phyloP scores from a whole-genome alignment of 192 early-diverging fungal species.

The Coemansia aciculifera region DNA sequence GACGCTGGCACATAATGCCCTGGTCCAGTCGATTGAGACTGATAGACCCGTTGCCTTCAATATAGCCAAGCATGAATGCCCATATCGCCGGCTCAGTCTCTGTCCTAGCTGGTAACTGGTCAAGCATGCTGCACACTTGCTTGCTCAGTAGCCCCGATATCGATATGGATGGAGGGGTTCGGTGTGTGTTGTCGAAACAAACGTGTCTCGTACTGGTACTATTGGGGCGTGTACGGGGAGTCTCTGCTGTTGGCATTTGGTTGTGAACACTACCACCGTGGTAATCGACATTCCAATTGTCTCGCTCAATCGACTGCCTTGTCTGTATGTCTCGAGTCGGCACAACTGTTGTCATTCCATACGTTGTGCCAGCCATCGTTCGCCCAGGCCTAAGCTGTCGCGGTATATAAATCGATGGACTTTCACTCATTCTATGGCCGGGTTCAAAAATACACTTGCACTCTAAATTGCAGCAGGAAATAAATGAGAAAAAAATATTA shows the following conservation, averaged over 20 bases:
- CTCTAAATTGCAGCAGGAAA: conserved; percentile 10
- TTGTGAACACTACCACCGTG: neutral
- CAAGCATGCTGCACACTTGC: conserved; percentile 27
- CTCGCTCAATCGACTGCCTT: neutral
- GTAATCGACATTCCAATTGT: neutral
- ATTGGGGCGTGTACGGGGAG: neutral
- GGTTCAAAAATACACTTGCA: neutral
- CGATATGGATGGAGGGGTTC: conserved; percentile 3
- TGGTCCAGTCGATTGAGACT: conserved; percentile 46
- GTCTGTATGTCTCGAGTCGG: neutral
- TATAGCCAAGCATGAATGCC: conserved; percentile 43
- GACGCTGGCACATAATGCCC: conserved; percentile 17
- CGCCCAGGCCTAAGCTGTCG: conserved; percentile 36
- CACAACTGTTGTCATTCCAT: neutral
- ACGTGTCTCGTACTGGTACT: neutral
- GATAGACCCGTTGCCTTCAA: conserved; percentile 34
- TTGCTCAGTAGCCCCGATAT: conserved; percentile 36
- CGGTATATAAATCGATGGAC: conserved; percentile 44
- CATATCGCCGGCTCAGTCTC: conserved; percentile 10
- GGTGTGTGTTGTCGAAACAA: conserved; percentile 7
- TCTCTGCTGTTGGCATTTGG: conserved; percentile 5
- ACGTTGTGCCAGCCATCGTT: neutral
- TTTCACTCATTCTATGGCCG: conserved; percentile 28
- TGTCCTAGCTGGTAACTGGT: neutral
- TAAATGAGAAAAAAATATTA: neutral